Conservation (phyloP, 2,329 filamentous ascomycete species). For the Xylariaceae sp. region DNA sequence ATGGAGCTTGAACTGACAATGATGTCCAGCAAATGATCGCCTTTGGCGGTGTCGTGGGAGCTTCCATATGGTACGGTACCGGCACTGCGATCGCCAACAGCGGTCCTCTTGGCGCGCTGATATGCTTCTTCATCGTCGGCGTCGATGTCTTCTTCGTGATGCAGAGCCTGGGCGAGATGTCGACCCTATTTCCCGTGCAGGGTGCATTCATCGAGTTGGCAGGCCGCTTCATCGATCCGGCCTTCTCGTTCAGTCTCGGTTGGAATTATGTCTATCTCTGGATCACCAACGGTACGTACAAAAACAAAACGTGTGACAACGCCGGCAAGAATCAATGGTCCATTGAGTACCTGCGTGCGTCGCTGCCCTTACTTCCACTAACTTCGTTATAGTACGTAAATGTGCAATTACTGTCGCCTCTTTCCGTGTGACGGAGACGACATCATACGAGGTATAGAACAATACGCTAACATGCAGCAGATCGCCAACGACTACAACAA, state of each 20-base stretch:
- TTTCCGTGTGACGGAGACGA: no score
- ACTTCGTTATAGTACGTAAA: no score
- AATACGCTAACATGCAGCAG: no score
- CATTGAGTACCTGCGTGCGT: no score
- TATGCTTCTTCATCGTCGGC: conserved; percentile 28
- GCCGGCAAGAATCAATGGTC: no score
- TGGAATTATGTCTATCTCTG: conserved; percentile 47
- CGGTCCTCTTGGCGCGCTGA: conserved; percentile 27
- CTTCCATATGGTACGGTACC: conserved; percentile 25
- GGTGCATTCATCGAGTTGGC: conserved; percentile 49
- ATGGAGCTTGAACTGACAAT: not conserved
- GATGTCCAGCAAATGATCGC: conserved; percentile 24
- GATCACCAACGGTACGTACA: conserved; percentile 42
- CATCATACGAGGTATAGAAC: no score
- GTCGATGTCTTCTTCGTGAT: conserved; percentile 35
- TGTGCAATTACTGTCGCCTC: no score
- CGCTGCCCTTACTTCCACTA: no score
- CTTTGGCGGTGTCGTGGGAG: conserved; percentile 24
- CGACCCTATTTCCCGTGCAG: conserved; percentile 48
- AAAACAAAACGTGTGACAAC: no score
- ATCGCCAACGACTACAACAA: conserved; percentile 39
- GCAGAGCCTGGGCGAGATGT: conserved; percentile 53
- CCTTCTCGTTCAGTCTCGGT: conserved; percentile 41
- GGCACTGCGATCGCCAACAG: conserved; percentile 26
- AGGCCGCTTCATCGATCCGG: conserved; percentile 45